phyloP scores from a whole-genome alignment of 768 basidiomycete genomes.

The Kwoniella bestiolae region DNA sequence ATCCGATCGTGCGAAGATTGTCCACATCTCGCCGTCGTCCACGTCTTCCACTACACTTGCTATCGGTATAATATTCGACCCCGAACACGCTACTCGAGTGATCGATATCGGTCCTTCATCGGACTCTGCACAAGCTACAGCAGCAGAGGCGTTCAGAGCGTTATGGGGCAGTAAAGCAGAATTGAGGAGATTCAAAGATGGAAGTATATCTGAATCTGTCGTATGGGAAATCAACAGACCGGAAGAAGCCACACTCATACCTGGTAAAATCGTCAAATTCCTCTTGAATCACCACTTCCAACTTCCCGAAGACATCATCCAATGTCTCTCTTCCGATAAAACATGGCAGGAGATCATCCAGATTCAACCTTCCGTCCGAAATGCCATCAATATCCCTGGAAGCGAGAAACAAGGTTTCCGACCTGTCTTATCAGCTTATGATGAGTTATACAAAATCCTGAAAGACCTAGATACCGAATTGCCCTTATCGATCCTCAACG shows the following conservation, averaged over 20 bases:
- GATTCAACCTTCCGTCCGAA: conserved; percentile 55
- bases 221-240: conserved; percentile 85
- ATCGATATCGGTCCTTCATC: conserved; percentile 90
- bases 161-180: conserved; percentile 94
- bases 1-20: conserved; percentile 70
- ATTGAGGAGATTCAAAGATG: conserved; percentile 92
- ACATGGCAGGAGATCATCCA: conserved; percentile 48
- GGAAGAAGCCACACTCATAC: conserved; percentile 80
- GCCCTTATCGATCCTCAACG: conserved; percentile 75
- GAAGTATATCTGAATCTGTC: conserved; percentile 87
- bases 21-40: conserved; percentile 62
- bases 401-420: conserved; percentile 58
- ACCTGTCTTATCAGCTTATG: conserved; percentile 75
- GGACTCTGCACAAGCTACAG: conserved; percentile 53
- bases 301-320: conserved; percentile 58
- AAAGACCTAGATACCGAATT: conserved; percentile 72
- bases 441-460: conserved; percentile 72
- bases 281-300: conserved; percentile 77
- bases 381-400: conserved; percentile 53
- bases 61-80: conserved; percentile 77
- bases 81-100: conserved; percentile 74
- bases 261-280: conserved; percentile 72
- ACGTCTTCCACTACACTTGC: conserved; percentile 59
- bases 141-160: conserved; percentile 68
- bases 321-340: conserved; percentile 35